Evolutionary conservation across 495 filamentous ascomycete species (phyloP).

Genomic region (Penicillium odoratum): DNA sequence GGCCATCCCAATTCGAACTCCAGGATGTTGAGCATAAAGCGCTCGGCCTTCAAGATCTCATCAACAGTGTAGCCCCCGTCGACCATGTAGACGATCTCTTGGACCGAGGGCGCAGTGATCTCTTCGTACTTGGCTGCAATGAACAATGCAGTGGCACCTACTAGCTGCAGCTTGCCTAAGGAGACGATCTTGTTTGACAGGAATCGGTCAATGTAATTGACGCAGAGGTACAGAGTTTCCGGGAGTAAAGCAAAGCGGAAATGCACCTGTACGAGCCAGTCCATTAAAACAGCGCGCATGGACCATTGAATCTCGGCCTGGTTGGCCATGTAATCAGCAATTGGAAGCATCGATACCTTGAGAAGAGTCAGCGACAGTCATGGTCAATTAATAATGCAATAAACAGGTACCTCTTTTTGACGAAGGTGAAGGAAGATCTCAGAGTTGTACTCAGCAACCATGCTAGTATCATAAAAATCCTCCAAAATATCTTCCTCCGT

Average conservation of each 20-base stretch:
- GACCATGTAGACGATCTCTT: conserved; percentile 98
- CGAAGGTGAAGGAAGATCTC: conserved; percentile 95
- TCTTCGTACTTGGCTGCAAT: conserved; percentile 98
- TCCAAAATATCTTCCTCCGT: conserved; percentile 72
- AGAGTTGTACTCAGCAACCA: conserved; percentile 95
- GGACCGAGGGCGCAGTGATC: conserved; percentile 91
- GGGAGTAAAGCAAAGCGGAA: conserved; percentile 85
- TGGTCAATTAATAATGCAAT: neutral
- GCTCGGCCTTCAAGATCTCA: conserved; percentile 95
- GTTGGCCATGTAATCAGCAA: conserved; percentile 92
- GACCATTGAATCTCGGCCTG: conserved; percentile 99
- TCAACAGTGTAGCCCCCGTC: conserved; percentile 84
- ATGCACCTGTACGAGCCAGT: conserved; percentile 97
- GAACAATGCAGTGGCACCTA: conserved; percentile 93
- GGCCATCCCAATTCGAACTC: conserved; percentile 95
- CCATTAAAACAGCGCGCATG: conserved; percentile 96
- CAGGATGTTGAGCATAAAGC: conserved; percentile 96
- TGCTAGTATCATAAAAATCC: conserved; percentile 90
- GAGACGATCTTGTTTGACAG: conserved; percentile 93
- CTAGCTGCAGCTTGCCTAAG: conserved; percentile 89
- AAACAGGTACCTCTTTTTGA: conserved; percentile 73
- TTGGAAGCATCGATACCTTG: conserved; percentile 77
- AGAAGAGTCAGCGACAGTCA: neutral
- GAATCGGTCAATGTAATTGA: conserved; percentile 97
- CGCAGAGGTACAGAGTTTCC: conserved; percentile 89